These are phyloP conservation scores for Citrus hindsii DNA, from an alignment of 345 rosid genomes.

Conservation along the genomic window DNA sequence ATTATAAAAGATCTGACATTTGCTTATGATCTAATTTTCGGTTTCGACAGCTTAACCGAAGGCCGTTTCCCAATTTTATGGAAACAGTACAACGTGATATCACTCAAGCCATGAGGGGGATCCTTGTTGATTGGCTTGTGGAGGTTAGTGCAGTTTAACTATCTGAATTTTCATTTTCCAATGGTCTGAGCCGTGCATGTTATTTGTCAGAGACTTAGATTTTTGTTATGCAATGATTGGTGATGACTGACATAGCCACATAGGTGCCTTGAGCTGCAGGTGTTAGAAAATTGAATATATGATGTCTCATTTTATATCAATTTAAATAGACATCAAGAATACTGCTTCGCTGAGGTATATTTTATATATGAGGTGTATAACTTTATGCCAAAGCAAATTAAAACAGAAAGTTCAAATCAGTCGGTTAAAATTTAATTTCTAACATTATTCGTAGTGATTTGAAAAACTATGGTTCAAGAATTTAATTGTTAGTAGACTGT, in stretches of 20 bases:
- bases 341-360: background rate
- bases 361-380: background rate
- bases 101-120: constrained; percentile 82
- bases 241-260: background rate
- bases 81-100: constrained; percentile 69
- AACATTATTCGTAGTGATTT: background rate
- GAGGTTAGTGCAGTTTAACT: constrained; percentile 52
- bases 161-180: background rate
- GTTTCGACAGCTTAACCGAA: constrained; percentile 54
- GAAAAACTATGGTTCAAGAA: background rate
- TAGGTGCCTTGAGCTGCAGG: background rate
- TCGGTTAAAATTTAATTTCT: background rate
- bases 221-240: background rate
- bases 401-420: background rate
- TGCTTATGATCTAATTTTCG: constrained; percentile 14
- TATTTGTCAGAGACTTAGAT: background rate
- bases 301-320: background rate
- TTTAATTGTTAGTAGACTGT: background rate
- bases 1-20: background rate
- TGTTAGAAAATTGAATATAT: background rate
- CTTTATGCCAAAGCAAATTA: background rate
- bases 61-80: constrained; percentile 63
- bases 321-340: background rate
- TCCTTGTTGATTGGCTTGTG: constrained; percentile 95
- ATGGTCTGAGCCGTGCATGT: background rate